Conservation (phyloP, 1,284 basidiomycete genomes). For the Psilocybe mexicana region DNA sequence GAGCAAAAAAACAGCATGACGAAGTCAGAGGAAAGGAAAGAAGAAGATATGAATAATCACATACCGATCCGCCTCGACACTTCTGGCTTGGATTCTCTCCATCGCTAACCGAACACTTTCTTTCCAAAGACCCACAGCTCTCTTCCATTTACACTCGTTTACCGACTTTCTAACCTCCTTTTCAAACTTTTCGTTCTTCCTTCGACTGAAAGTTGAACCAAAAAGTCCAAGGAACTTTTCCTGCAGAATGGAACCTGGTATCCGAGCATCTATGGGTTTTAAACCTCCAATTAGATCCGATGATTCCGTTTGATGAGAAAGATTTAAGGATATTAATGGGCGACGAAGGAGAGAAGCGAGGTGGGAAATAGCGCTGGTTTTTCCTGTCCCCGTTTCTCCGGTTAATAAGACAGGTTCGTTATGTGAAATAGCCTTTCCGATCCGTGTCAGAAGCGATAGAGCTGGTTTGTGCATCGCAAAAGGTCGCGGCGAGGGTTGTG, state of each 20-base stretch:
- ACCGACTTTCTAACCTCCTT: conserved; percentile 85
- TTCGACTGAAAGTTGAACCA: conserved; percentile 84
- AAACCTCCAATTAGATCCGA: conserved; percentile 95
- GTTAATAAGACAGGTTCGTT: conserved; percentile 90
- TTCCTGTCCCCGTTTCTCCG: conserved; percentile 98
- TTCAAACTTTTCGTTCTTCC: conserved; percentile 89
- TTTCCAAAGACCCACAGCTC: conserved; percentile 83
- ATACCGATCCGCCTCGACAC: conserved; percentile 42
- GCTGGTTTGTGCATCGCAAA: conserved; percentile 94
- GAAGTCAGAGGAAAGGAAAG: conserved; percentile 14
- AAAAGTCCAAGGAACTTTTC: conserved; percentile 85
- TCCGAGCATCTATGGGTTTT: conserved; percentile 87
- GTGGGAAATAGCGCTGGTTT: conserved; percentile 92
- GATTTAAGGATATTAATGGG: conserved; percentile 86
- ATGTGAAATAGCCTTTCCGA: conserved; percentile 75
- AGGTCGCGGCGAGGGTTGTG: conserved; percentile 46
- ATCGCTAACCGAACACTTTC: conserved; percentile 75
- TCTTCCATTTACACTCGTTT: conserved; percentile 82
- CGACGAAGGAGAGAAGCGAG: conserved; percentile 81
- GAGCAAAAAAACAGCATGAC: background rate
- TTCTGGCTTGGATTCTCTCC: conserved; percentile 55
- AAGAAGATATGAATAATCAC: conserved; percentile 18
- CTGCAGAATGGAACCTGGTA: conserved; percentile 78
- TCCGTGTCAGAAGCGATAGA: conserved; percentile 77
- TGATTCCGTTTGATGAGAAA: conserved; percentile 97